A percentile compares a stretch with the other conserved stretches of the same genome.
phyloP scores from a whole-genome alignment of 179 eudicot species.

The Silene coronaria region DNA sequence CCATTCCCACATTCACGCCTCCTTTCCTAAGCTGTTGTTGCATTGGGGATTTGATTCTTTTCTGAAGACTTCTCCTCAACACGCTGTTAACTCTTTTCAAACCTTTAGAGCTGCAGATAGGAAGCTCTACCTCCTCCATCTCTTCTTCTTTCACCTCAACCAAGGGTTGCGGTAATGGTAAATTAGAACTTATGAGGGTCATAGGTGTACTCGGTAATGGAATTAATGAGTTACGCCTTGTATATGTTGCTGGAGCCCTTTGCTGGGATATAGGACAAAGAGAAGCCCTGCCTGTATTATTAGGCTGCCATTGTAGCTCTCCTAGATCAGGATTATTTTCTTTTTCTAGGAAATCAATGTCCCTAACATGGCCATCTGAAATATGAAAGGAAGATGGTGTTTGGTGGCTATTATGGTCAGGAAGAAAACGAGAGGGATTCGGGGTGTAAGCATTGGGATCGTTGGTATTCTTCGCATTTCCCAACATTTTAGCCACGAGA shows the following conservation, averaged over 20 bases:
- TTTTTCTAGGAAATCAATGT: constrained; percentile 43
- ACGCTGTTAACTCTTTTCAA: constrained; percentile 41
- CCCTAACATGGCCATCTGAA: constrained; percentile 25
- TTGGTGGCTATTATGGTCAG: constrained; percentile 38
- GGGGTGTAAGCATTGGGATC: constrained; percentile 32
- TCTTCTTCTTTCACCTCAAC: constrained; percentile 35
- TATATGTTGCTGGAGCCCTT: constrained; percentile 34
- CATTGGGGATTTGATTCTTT: constrained; percentile 61
- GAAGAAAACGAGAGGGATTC: constrained; percentile 27
- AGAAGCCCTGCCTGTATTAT: constrained; percentile 60
- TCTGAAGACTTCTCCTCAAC: constrained; percentile 63
- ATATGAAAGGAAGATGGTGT: constrained; percentile 29
- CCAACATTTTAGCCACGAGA: constrained; percentile 43
- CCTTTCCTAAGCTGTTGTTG: constrained; percentile 50
- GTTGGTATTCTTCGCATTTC: constrained; percentile 24
- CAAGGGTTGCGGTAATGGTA: constrained; percentile 45
- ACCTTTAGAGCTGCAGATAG: constrained; percentile 49
- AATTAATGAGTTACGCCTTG: constrained; percentile 62
- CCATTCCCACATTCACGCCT: constrained; percentile 62
- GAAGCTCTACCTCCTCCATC: constrained; percentile 30
- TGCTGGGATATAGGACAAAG: constrained; percentile 48
- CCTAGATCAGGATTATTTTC: constrained; percentile 63
- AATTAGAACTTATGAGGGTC: constrained; percentile 17
- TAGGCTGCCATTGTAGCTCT: constrained; percentile 32
- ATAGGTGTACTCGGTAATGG: constrained; percentile 51